Conservation (phyloP, 2,329 filamentous ascomycete genomes). For the Camillea tinctor region DNA sequence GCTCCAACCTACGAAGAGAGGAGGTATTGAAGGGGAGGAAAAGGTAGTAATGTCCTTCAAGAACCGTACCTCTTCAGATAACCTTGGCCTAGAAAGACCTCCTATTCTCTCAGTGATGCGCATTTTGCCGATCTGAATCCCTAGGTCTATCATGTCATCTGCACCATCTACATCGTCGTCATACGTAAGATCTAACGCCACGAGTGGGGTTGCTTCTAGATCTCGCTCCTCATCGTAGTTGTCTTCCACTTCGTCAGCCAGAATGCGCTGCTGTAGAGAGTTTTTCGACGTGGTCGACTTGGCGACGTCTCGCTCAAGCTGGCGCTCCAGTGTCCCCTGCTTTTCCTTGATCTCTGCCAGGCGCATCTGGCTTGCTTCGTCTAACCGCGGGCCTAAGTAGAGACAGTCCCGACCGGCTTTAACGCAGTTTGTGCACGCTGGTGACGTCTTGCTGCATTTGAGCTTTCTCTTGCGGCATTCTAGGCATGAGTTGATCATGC, state of each 20-base stretch:
- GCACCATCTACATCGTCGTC: constrained; percentile 57
- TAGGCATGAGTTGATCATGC: constrained; percentile 67
- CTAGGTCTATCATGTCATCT: constrained; percentile 69
- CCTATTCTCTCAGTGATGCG: constrained; percentile 73
- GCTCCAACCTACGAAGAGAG: neutral
- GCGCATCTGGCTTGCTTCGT: constrained; percentile 66
- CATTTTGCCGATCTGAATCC: constrained; percentile 69
- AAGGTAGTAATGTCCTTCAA: constrained; percentile 3
- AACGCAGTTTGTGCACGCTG: constrained; percentile 68
- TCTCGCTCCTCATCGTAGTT: constrained; percentile 60
- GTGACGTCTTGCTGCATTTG: constrained; percentile 68
- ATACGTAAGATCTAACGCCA: constrained; percentile 65
- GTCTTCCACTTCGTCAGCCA: constrained; percentile 52
- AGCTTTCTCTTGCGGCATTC: constrained; percentile 74
- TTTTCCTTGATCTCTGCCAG: constrained; percentile 77
- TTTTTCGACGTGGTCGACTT: constrained; percentile 38
- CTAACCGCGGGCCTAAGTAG: constrained; percentile 66
- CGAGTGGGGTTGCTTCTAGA: constrained; percentile 62
- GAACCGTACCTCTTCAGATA: constrained; percentile 64
- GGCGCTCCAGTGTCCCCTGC: constrained; percentile 68
- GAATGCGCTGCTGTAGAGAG: constrained; percentile 36
- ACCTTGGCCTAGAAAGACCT: constrained; percentile 67
- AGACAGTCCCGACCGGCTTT: constrained; percentile 55
- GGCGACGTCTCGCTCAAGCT: constrained; percentile 67
- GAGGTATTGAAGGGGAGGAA: neutral